Evolutionary conservation across 371 early-diverging fungal genomes (phyloP).

Genomic region (Rhizopus sp.): DNA sequence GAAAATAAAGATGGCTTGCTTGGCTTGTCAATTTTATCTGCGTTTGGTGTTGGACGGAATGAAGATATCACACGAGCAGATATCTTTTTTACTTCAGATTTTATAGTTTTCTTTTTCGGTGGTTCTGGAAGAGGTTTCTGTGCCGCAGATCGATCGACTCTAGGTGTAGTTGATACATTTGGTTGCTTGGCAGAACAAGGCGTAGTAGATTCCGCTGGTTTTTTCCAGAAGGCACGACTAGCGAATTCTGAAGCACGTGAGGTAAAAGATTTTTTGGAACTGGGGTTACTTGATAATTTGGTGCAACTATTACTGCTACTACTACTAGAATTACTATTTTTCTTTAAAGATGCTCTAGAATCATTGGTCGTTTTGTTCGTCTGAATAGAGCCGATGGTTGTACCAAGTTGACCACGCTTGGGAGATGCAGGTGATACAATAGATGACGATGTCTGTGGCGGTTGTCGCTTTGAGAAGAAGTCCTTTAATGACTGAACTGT

Average conservation of each 20-base stretch:
- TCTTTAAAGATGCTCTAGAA: background rate
- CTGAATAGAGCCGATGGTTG: constrained; percentile 10
- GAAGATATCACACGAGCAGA: constrained; percentile 21
- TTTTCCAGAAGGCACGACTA: constrained; percentile 25
- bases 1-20: constrained; percentile 28
- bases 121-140: constrained; percentile 4
- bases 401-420: constrained; percentile 11
- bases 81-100: constrained; percentile 23
- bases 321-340: background rate
- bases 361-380: constrained; percentile 6
- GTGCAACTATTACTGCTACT: background rate
- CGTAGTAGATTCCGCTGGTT: constrained; percentile 2
- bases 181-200: constrained; percentile 3
- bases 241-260: constrained; percentile 25
- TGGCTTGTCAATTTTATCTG: constrained; percentile 9
- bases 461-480: constrained; percentile 26
- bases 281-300: background rate
- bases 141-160: background rate
- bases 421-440: background rate
- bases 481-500: constrained; percentile 41
- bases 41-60: constrained; percentile 7
- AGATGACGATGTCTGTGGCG: constrained; percentile 8
- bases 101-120: constrained; percentile 15
- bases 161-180: constrained; percentile 5
- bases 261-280: constrained; percentile 6